Conservation (phyloP, 441 rosid species). For the Gossypium davidsonii region DNA sequence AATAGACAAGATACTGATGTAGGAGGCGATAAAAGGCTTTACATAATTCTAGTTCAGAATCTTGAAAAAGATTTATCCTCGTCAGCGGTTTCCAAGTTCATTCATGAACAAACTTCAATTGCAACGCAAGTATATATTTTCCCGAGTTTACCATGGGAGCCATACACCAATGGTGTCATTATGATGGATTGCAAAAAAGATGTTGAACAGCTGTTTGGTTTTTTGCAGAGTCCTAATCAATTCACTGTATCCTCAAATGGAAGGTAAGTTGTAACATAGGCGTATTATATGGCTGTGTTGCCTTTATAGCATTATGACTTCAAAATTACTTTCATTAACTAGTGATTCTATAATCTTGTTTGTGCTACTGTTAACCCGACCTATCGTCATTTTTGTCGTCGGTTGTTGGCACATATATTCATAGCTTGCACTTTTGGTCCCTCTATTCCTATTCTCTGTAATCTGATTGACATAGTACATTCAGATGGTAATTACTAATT, state of each 20-base stretch:
- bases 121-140: slow-evolving; percentile 25
- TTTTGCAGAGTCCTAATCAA: slow-evolving; percentile 35
- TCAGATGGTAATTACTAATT: background rate
- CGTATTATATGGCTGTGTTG: background rate
- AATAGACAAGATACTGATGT: slow-evolving; percentile 31
- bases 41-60: slow-evolving; percentile 31
- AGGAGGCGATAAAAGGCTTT: slow-evolving; percentile 25
- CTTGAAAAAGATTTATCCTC: slow-evolving; percentile 36
- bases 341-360: background rate
- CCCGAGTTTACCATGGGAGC: slow-evolving; percentile 34
- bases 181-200: slow-evolving; percentile 24
- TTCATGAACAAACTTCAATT: slow-evolving; percentile 28
- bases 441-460: background rate
- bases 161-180: slow-evolving; percentile 28
- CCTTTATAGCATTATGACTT: background rate
- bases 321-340: background rate
- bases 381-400: background rate
- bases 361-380: background rate
- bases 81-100: slow-evolving; percentile 30
- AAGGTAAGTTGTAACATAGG: slow-evolving; percentile 25
- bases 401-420: background rate
- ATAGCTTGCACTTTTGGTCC: background rate
- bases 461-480: background rate
- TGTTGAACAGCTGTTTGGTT: slow-evolving; percentile 22
- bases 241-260: slow-evolving; percentile 35